Base-by-base conservation (phyloP, 169 alveolate species). In the Cryptosporidium ryanae region DNA sequence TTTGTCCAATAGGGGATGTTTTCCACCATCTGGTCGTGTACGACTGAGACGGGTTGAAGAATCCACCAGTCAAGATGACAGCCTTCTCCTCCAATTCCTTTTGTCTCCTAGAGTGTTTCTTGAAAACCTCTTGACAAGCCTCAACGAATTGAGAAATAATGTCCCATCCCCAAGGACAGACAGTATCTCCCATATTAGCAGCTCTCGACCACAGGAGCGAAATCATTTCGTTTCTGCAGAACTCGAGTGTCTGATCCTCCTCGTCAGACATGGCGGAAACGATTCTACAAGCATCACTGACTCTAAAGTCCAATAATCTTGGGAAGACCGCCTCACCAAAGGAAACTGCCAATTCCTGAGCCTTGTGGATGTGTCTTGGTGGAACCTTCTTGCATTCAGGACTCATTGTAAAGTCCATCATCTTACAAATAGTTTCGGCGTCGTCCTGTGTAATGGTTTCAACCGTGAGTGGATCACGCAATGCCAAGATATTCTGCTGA, bases 91-190 rank as follows among this genome's bases (percentile, higher is more conserved):
- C 87, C 17, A 76, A 48, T 13, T 76, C 87, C 21, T 76, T 76
- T 8, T 34, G 50, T 12, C 8, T 76, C 63, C 18, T 76, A 1
- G 87, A 31, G 27, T 76, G 87, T 31, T 43, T 76, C 43, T 76
- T 76, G 71, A 55, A 76, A 2, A 76, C 87, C 23, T 76, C 87
- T 29, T 76, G 87, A 61, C 87, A 76, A 21, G 87, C 87, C 23
- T 48, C 87, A 10, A 76, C 71, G 3, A 76, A 43, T n/a, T 76
- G 87, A 38, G 87, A 76, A 23, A 59, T 57, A 29, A 76, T 76
- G 23, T 76, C 87, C 87, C 87, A 76, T 25, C 87, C 87, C 87
- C 87, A 76, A 23, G 87, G 87, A 61, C 76, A 76, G 7, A 76
- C 68, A 61, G 64, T 55, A 2, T 76, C 87, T 2, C 87, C 87